These are phyloP conservation scores for Talaromyces sp. DNA, from an alignment of 2,329 filamentous ascomycete species.

Conservation along the genomic window DNA sequence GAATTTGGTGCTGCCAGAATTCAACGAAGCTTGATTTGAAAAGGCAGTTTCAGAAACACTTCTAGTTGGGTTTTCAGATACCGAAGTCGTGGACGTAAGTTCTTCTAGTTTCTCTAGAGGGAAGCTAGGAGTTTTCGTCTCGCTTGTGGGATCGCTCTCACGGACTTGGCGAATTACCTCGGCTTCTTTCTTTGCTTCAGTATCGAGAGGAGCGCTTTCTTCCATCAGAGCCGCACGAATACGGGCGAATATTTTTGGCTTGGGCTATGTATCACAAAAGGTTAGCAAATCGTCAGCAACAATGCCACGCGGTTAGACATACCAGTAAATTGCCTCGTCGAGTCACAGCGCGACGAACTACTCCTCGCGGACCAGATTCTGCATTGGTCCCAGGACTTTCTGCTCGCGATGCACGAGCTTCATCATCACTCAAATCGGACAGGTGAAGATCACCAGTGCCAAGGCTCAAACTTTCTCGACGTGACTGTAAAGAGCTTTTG, in stretches of 20 bases:
- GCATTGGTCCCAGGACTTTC: slow-evolving; percentile 49
- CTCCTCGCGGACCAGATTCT: slow-evolving; percentile 60
- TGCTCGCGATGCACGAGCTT: slow-evolving; percentile 40
- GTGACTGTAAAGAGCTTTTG: slow-evolving; percentile 48
- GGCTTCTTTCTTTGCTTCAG: slow-evolving; percentile 82
- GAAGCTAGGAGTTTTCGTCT: slow-evolving; percentile 41
- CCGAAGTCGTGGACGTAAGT: slow-evolving; percentile 37
- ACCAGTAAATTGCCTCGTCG: slow-evolving; percentile 84
- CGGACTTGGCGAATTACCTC: slow-evolving; percentile 94
- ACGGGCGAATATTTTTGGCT: slow-evolving; percentile 91
- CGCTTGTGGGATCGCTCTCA: slow-evolving; percentile 70
- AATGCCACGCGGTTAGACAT: slow-evolving; percentile 34
- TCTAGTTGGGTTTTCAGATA: slow-evolving; percentile 1
- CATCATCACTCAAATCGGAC: slow-evolving; percentile 71
- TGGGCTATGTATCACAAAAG: slow-evolving; percentile 58
- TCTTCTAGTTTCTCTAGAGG: slow-evolving; percentile 25
- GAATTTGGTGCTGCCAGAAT: slow-evolving; percentile 66
- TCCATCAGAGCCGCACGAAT: slow-evolving; percentile 86
- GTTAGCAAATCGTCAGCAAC: not conserved
- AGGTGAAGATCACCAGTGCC: slow-evolving; percentile 86
- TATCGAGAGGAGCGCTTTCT: slow-evolving; percentile 80
- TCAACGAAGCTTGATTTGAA: slow-evolving; percentile 66
- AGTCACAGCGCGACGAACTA: slow-evolving; percentile 77
- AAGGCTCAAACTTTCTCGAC: slow-evolving; percentile 84
- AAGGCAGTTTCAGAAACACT: slow-evolving; percentile 61